Percentiles rank a stretch among this genome's conserved stretches.
phyloP scores from a whole-genome alignment of 768 basidiomycete genomes.

The Termitomyces sp. region DNA sequence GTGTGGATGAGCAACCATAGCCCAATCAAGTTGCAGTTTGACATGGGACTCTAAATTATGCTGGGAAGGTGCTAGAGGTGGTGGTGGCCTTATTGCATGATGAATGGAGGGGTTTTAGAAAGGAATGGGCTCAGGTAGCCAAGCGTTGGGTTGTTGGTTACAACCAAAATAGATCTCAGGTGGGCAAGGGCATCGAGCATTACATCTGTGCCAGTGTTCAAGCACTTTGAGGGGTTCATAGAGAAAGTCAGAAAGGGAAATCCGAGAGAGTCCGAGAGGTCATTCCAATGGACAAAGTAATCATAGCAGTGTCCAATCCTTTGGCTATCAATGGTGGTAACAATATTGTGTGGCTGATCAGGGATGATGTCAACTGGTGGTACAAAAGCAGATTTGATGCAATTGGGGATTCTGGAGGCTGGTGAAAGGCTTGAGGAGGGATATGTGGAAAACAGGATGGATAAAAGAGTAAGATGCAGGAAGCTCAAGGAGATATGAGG shows the following conservation, averaged over 20 bases:
- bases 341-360: slow-evolving; percentile 15
- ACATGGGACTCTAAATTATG: slow-evolving; percentile 17
- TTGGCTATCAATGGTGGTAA: slow-evolving; percentile 23
- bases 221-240: too few species aligned
- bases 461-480: slow-evolving; percentile 18
- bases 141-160: too few species aligned
- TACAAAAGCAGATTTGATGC: slow-evolving; percentile 17
- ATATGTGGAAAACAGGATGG: slow-evolving; percentile 35
- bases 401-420: slow-evolving; percentile 27
- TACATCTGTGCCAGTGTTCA: too few species aligned
- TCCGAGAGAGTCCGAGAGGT: slow-evolving; percentile 20
- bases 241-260: slow-evolving; percentile 30
- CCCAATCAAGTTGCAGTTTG: too few species aligned
- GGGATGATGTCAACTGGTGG: slow-evolving; percentile 12
- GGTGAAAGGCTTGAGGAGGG: slow-evolving; percentile 27
- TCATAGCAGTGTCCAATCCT: slow-evolving; percentile 29
- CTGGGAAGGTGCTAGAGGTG: slow-evolving; percentile 1
- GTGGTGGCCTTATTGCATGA: slow-evolving; percentile 2
- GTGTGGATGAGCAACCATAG: too few species aligned
- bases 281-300: slow-evolving; percentile 25
- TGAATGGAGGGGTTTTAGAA: neutral
- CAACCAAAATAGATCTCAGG: too few species aligned
- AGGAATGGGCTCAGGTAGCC: slow-evolving; percentile 20
- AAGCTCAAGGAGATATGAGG: too few species aligned
- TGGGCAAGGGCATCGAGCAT: too few species aligned